Base-by-base conservation (phyloP, 78 protist species). In the Speleostelium caveatum region DNA sequence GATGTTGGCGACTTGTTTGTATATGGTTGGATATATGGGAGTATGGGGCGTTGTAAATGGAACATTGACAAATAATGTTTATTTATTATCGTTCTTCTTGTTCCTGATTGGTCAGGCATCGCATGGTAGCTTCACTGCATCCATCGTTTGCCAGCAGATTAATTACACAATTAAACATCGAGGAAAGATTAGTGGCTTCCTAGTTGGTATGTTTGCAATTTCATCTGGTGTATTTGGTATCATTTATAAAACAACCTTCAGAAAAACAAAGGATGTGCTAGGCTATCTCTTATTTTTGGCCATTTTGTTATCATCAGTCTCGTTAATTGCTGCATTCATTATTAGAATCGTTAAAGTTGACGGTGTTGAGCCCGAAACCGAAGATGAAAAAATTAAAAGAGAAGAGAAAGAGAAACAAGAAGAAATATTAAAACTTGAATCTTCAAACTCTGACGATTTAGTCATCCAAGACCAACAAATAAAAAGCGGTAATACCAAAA, bases 81-180 rank as follows among this genome's bases (percentile, higher is more conserved):
- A 51, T 26, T 26, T 80, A n/a, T 36, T 80, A 6, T 24, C 74
- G 5, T 80, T 80, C 77, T 80, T 80, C 42, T 58, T 80, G 22
- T 80, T 80, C 56, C 22, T 80, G 24, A 71, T 80, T 30, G 89
- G 89, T 0, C 89, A 80, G 39, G 89, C 77, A 3, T 80, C 89
- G n/a, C 89, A 80, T 80, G 77, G 71, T 3, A 51, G 71, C 14
- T 80, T 80, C 28, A 80, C 89, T 16, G 67, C 89, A 2, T 1
- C 77, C 0, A 68, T 80, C 2, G 73, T 80, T 7, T 59, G 77
- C 32, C 66, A 80, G 19, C 42, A 53, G 17, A 67, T 68, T 58
- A 80, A 80, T 73, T 80, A 53, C 41, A 26, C 89, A 58, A 24
- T 80, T 24, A 66, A 68, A 26, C 89, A 80, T 58, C n/a, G 77